Evolutionary conservation across 1,139 yeast genomes (phyloP), one percentile per base, ranked within the genome.

Genomic region (Saccharomyces uvarum): DNA sequence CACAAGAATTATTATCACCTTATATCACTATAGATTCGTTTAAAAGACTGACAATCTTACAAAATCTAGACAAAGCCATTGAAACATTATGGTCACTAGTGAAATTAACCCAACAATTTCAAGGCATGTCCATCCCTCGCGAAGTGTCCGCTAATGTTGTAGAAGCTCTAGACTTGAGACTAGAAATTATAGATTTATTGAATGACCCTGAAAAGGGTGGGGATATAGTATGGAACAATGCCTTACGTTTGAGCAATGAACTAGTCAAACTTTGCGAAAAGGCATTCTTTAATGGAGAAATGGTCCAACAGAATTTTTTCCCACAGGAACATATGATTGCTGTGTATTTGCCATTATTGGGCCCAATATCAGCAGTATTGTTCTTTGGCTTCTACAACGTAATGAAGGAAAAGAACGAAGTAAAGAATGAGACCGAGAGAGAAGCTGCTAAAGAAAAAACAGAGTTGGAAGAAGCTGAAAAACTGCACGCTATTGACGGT

Each of bases 251-350:
- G 24, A 82, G 96, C 0, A 81, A 84, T 13, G 65, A 70, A 19
- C 82, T 93, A 6, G 75, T 81, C 31, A 69, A 73, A 47, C 70
- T 74, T 38, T 83, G 95, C 1, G 87, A 89, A 63, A 74, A 75
- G 44, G 97, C 97, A 0, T 91, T 93, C 65, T 93, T 91, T 69
- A 96, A 91, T 61, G 87, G 88, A 63, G 91, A 86, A 70, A 91
- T 93, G 96, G 93, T 91, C 7, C 96, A 89, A 65, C 97, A 91
- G 66, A 88, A 87, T 51, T 90, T 87, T 65, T 90, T 91, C 75
- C 98, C 98, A 0, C 91, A 88, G 61, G 97, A 91, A 66, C 98
- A 93, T 68, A 90, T 89, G 67, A 75, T 91, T 65, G 98, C 98
- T 0, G 96, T 93, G 0, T 93, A 90, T 61, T 75, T 89, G 63